Evolutionary conservation across 1,139 yeast genomes (phyloP), one percentile per base, ranked within the genome.

Genomic region (Pichia inconspicua): DNA sequence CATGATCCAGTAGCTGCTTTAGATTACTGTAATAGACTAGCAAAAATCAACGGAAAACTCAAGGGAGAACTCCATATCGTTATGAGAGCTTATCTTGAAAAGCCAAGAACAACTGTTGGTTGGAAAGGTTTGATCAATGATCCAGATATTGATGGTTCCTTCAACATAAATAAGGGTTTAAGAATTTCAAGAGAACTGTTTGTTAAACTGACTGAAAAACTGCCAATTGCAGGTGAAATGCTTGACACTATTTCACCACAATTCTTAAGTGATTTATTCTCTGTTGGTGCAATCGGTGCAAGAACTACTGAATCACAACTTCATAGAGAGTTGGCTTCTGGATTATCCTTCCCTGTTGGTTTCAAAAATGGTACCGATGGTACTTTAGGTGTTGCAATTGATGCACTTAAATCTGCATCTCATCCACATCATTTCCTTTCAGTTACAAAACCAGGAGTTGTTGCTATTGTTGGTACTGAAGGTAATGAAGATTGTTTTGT

Each of bases 361-460:
- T 92, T 92, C 84, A 92, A 92, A 72, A 92, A 92, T 67, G 97
- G 97, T 65, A 92, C 98, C 45, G 98, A 92, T 66, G 98, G 98
- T 64, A 78, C 94, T 50, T 72, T 90, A 55, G 88, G 82, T 52
- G 97, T 92, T 53, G 97, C 98, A 10, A 73, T 92, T 52, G 98
- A 92, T 65, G 98, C 97, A 43, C 78, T 89, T 66, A 78, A 89
- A 62, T 94, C 97, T 42, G 95, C 97, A 38, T 73, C 90, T 40
- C 88, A 86, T 66, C 90, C 95, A 27, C 98, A 92, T 65, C 96
- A 90, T 67, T 92, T 92, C 74, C 70, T 92, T 64, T 82, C 90
- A 31, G 97, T 92, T 50, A 92, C 97, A 37, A 92, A 87, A 65
- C 88, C 86, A 30, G 98, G 98, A 66, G 80, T 89, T 54, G 96